A percentile compares a stretch with the other conserved stretches of the same genome.
Evolutionary conservation across 805 yeast species (phyloP).

Genomic region (Yueomyces sinensis): DNA sequence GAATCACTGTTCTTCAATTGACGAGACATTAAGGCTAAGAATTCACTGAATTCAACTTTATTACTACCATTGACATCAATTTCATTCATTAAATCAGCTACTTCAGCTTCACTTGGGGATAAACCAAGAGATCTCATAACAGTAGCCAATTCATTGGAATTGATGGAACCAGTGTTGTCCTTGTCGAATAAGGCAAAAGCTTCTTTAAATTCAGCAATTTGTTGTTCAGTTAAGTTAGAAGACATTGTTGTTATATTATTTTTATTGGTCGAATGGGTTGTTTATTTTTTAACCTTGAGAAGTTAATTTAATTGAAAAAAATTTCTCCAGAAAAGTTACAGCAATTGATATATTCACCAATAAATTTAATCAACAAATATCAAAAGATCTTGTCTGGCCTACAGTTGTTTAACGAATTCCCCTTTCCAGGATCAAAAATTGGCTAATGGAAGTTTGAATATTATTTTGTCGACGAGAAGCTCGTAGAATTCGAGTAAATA

Average conservation of each 20-base stretch:
- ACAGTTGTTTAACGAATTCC: no score
- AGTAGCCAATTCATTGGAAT: constrained; percentile 90
- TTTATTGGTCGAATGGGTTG: no score
- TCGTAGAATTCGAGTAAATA: no score
- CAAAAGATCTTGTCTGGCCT: no score
- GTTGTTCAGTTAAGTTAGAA: constrained; percentile 78
- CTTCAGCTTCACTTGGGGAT: constrained; percentile 91
- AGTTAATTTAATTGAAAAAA: no score
- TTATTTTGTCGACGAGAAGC: no score
- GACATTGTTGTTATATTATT: constrained; percentile 42
- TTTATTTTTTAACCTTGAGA: no score
- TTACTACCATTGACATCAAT: constrained; percentile 95
- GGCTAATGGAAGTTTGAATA: no score
- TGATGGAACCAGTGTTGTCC: constrained; percentile 93
- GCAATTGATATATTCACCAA: no score
- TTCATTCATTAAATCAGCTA: constrained; percentile 93
- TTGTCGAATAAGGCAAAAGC: constrained; percentile 95
- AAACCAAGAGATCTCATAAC: constrained; percentile 99
- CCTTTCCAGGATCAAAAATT: no score
- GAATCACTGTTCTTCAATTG: constrained; percentile 95
- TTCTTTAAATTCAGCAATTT: constrained; percentile 93
- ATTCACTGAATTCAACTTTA: constrained; percentile 68
- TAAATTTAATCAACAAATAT: no score
- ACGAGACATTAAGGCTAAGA: constrained; percentile 76
- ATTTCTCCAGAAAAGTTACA: no score